Evolutionary conservation across 1,284 basidiomycete genomes (phyloP), one percentile per base, ranked within the genome.

Genomic region (Blastosporella zonata): DNA sequence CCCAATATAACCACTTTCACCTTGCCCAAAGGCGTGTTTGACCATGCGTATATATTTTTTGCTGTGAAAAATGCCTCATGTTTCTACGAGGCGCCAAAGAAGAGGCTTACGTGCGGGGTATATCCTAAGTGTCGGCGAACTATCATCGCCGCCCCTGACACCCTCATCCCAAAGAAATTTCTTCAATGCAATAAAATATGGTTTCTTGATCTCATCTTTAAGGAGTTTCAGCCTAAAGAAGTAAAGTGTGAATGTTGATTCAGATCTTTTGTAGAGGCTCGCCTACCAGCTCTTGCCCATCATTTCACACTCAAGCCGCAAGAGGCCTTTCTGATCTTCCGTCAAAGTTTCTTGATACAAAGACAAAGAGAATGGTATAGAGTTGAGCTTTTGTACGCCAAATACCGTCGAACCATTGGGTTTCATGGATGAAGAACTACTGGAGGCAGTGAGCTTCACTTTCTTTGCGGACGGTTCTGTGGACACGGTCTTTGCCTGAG

Each of bases 1-100:
- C 90, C 89, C 46, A 92, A 74, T 53, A 92, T 87, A 34, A 92
- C 87, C 18, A 89, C 84, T 59, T 81, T 86, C 55, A 92, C 81
- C 55, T 81, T 79, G 8, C 86, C 85, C 12, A 92, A 69, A 7
- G 88, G 87, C 18, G 88, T 90, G 53, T 83, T 80, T 10, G 86
- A 88, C 89, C 90, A 92, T 9, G 87, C 71, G 62, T 92, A 92
- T 52, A 92, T 88, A 57, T 91, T 78, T 52, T 71, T 71, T 36
- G 84, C 87, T 87, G 58, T 34, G 51, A 21, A 27, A 49, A 29
- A 40, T 7, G 17, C 35, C 34, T 44, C 40, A 53, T 54, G 28
- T 43, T 20, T 43, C 29, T 15, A 27, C 42, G 44, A 50, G 50
- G 36, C n/a, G 36, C 25, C 43, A 39, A 28, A 38, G 7, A 25